Conservation (phyloP, 2,329 filamentous ascomycete genomes). For the Fusarium sacchari region DNA sequence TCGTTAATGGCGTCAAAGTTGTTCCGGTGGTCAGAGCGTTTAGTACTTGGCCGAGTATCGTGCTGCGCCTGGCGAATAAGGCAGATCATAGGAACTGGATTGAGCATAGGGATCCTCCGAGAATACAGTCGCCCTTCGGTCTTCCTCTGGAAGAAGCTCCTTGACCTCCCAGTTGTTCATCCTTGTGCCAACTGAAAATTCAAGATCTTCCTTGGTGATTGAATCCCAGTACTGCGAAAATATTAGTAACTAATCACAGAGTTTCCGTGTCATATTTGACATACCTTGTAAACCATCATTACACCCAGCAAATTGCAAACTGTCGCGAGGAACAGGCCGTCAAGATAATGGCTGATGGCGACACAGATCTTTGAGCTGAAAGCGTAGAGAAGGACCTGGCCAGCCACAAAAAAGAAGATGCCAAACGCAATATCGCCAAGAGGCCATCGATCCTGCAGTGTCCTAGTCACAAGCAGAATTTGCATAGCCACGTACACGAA, state of each 20-base stretch:
- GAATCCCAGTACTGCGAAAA: constrained; percentile 89
- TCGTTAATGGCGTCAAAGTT: constrained; percentile 32
- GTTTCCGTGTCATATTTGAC: constrained; percentile 20
- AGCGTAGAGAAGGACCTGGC: constrained; percentile 92
- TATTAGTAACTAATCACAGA: constrained; percentile 4
- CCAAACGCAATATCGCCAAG: constrained; percentile 91
- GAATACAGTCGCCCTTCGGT: constrained; percentile 78
- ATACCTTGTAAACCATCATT: constrained; percentile 99
- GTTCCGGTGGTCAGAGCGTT: background rate
- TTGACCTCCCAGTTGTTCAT: constrained; percentile 99
- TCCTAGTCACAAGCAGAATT: constrained; percentile 86
- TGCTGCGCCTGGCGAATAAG: constrained; percentile 57
- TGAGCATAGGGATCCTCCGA: constrained; percentile 73
- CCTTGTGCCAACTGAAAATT: constrained; percentile 95
- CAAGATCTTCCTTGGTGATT: constrained; percentile 96
- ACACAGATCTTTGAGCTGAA: constrained; percentile 88
- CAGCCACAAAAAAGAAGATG: constrained; percentile 88
- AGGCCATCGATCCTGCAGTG: constrained; percentile 94
- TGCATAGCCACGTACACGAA: constrained; percentile 89
- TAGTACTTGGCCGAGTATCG: constrained; percentile 61
- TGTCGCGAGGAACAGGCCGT: constrained; percentile 93
- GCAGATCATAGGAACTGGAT: constrained; percentile 62
- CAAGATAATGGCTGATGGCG: constrained; percentile 87
- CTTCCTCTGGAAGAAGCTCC: constrained; percentile 84
- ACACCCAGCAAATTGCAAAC: constrained; percentile 93